Percentiles rank a stretch among this genome's conserved stretches.
Conservation (phyloP, 1,139 yeast species). For the Geotrichum macrosporum region DNA sequence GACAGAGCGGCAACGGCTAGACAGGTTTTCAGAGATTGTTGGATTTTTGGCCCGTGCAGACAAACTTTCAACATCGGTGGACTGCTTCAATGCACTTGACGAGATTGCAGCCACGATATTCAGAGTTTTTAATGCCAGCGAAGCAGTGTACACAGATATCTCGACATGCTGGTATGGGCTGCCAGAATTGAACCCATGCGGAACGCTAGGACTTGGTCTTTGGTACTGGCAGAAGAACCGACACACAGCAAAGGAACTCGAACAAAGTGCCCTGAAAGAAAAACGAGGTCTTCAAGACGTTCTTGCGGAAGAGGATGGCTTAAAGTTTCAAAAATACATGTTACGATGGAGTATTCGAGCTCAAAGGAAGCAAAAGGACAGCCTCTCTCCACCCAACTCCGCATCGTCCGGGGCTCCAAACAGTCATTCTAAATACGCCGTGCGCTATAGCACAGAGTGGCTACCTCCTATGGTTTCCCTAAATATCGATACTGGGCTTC, state of each 20-base stretch:
- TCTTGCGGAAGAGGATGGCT: too few species aligned
- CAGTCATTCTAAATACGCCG: conserved; percentile 26
- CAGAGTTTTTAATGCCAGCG: conserved; percentile 23
- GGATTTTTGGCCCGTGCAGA: conserved; percentile 36
- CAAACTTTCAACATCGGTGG: conserved; percentile 33
- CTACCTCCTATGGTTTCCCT: conserved; percentile 19
- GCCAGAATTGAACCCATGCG: conserved; percentile 33
- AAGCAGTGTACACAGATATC: conserved; percentile 5
- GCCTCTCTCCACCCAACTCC: conserved; percentile 22
- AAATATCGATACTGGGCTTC: conserved; percentile 21
- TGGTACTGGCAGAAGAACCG: conserved; percentile 31
- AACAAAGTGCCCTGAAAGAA: too few species aligned
- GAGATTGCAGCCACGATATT: conserved; percentile 34
- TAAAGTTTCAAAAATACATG: conserved; percentile 19
- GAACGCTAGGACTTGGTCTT: conserved; percentile 35
- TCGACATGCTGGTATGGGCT: conserved; percentile 30
- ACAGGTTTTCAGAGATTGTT: conserved; percentile 33
- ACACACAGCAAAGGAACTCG: not conserved
- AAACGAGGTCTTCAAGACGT: too few species aligned
- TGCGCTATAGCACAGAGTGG: conserved; percentile 32
- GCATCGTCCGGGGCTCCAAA: conserved; percentile 7
- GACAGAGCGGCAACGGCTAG: conserved; percentile 31
- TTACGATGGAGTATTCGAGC: conserved; percentile 19
- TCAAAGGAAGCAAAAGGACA: conserved; percentile 1
- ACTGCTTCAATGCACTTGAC: conserved; percentile 37